Percentiles rank a stretch among this genome's conserved stretches.
Conservation (phyloP, 2,329 filamentous ascomycete species). For the Orbilia quercus region DNA sequence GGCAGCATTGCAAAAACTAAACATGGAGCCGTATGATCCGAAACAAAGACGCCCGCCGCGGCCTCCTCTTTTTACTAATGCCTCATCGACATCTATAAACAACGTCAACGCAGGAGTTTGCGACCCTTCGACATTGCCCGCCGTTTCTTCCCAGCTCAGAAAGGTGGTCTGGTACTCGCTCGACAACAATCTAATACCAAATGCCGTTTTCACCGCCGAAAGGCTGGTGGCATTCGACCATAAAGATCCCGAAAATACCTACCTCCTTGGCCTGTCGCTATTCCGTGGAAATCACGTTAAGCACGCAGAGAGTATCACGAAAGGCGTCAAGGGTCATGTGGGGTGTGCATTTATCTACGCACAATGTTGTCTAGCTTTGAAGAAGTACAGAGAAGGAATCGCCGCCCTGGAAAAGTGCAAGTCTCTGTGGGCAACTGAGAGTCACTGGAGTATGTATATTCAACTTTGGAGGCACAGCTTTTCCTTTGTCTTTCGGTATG, state of each 20-base stretch:
- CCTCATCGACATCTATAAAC: constrained; percentile 22
- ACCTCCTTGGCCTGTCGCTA: constrained; percentile 86
- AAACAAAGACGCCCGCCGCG: constrained; percentile 51
- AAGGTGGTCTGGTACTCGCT: constrained; percentile 78
- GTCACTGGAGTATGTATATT: constrained; percentile 75
- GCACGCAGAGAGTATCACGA: constrained; percentile 85
- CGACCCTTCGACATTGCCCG: constrained; percentile 45
- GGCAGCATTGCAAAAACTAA: constrained; percentile 38
- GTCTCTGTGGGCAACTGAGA: constrained; percentile 78
- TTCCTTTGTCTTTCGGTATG: neutral
- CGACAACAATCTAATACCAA: constrained; percentile 88
- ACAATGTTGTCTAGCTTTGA: constrained; percentile 83
- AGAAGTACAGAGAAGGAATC: constrained; percentile 80
- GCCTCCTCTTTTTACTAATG: constrained; percentile 35
- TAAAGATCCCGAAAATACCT: constrained; percentile 80
- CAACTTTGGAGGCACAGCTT: neutral
- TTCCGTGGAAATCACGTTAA: constrained; percentile 83
- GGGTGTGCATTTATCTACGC: constrained; percentile 93
- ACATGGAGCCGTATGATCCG: constrained; percentile 53
- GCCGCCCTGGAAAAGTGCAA: constrained; percentile 84
- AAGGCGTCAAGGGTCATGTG: constrained; percentile 80
- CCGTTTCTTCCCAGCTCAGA: constrained; percentile 67
- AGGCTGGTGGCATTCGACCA: constrained; percentile 86
- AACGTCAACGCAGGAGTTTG: constrained; percentile 19
- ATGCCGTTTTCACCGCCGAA: constrained; percentile 92